Evolutionary conservation across 495 filamentous ascomycete species (phyloP).

Genomic region (Penicillium cataractarum): DNA sequence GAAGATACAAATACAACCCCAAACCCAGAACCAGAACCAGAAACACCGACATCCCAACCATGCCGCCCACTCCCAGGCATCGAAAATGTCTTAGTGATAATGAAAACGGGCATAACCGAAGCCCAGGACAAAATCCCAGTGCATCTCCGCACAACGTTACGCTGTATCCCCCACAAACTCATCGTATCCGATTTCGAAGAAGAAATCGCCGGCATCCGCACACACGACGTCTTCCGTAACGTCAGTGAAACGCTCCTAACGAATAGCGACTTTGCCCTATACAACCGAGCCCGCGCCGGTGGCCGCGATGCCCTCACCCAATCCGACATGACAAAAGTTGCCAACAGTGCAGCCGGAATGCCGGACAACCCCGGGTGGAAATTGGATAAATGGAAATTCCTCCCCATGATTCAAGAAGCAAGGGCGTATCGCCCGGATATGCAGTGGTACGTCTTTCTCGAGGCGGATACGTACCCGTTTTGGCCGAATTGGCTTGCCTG

Average conservation of each 20-base stretch:
- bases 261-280: constrained; percentile 49
- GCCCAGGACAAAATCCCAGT: constrained; percentile 45
- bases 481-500: constrained; percentile 66
- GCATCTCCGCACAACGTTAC: constrained; percentile 49
- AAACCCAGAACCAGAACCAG: neutral
- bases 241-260: constrained; percentile 32
- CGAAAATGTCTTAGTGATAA: constrained; percentile 45
- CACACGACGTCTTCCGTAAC: constrained; percentile 50
- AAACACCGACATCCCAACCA: neutral
- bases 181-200: constrained; percentile 56
- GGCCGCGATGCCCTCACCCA: constrained; percentile 36
- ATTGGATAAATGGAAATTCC: constrained; percentile 73
- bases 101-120: constrained; percentile 57
- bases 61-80: constrained; percentile 39
- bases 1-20: neutral
- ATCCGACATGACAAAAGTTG: constrained; percentile 35
- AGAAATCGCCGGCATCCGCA: constrained; percentile 40
- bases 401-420: constrained; percentile 64
- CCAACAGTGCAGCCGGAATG: constrained; percentile 40
- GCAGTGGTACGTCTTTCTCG: constrained; percentile 71
- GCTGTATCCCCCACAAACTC: constrained; percentile 49
- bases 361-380: constrained; percentile 58
- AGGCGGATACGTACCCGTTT: constrained; percentile 68
- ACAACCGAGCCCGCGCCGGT: constrained; percentile 42
- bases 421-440: constrained; percentile 51